Evolutionary conservation across 495 filamentous ascomycete species (phyloP), one percentile per base, ranked within the genome.

Genomic region (Talaromyces borbonicus): DNA sequence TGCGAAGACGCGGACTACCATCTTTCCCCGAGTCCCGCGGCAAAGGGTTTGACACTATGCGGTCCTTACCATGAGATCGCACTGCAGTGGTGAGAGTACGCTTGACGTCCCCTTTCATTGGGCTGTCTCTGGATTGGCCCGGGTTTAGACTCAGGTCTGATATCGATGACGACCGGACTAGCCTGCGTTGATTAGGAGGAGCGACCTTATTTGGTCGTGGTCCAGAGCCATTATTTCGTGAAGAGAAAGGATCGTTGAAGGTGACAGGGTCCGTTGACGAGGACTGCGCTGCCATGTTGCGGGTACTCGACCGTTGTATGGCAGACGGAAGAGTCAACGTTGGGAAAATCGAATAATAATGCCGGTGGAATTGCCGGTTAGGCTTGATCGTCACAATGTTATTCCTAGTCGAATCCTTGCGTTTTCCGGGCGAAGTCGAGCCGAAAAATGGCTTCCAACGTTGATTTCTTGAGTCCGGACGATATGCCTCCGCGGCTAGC

Each of bases 401-500:
- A 35, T 32, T 35, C 9, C 43, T 23, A 14, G 43, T 35, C n/a
- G 43, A 46, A n/a, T 15, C 9, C 24, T 36, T 33, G 9, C 43
- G 43, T 35, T 31, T 27, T 35, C 51, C 15, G 56, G 22, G 55
- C 8, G 55, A 51, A 36, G 58, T 65, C 26, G 68, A 51, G 20
- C 54, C 55, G 31, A 77, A 70, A 52, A 72, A 77, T 8, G 70
- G 68, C 22, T 50, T 61, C 74, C 71, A 77, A 8, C 37, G 9
- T 29, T 56, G 49, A 15, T 29, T 35, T 16, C 16, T 29, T 5
- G 32, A 15, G 24, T 49, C 36, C 16, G 20, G 23, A 15, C n/a
- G 5, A 8, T 35, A 19, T 14, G 14, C 25, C 24, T 31, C 20
- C 14, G 11, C 24, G 3, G 43, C 29, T 31, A 31, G 24, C n/a